Percentiles rank a stretch among this genome's conserved stretches.
Evolutionary conservation across 495 filamentous ascomycete genomes (phyloP).

Genomic region (Parathielavia appendiculata): DNA sequence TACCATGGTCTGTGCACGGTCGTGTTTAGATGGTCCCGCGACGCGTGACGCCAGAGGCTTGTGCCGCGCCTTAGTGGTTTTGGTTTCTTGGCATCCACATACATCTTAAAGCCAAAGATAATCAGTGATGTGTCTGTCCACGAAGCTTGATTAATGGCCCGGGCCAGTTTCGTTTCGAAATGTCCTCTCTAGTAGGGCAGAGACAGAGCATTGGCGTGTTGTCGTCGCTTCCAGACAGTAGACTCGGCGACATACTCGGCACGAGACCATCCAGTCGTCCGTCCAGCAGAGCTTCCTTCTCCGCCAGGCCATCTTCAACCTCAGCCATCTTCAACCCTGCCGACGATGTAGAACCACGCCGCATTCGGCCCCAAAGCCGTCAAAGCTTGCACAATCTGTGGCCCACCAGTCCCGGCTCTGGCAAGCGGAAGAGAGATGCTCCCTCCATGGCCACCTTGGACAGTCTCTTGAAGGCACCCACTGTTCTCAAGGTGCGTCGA

Average conservation of each 20-base stretch:
- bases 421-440: constrained; percentile 30
- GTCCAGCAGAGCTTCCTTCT: constrained; percentile 3
- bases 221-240: constrained; percentile 33
- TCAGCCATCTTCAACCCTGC: constrained; percentile 6
- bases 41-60: constrained; percentile 19
- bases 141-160: constrained; percentile 23
- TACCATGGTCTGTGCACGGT: neutral
- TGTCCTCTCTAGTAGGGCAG: constrained; percentile 32
- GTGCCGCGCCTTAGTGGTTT: neutral
- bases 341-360: constrained; percentile 9
- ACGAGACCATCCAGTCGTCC: constrained; percentile 28
- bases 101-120: neutral
- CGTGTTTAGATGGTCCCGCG: neutral
- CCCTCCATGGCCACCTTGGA: constrained; percentile 33
- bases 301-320: too few relatives aligned
- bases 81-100: constrained; percentile 5
- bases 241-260: constrained; percentile 9
- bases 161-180: constrained; percentile 24
- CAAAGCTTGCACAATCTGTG: constrained; percentile 5
- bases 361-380: constrained; percentile 7
- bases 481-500: constrained; percentile 43
- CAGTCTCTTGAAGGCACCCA: constrained; percentile 43
- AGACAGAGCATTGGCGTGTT: constrained; percentile 23
- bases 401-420: constrained; percentile 13
- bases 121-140: neutral